These are phyloP conservation scores for Cyclotella kingstonii DNA, from an alignment of 108 stramenopile genomes.

Conservation along the genomic window DNA sequence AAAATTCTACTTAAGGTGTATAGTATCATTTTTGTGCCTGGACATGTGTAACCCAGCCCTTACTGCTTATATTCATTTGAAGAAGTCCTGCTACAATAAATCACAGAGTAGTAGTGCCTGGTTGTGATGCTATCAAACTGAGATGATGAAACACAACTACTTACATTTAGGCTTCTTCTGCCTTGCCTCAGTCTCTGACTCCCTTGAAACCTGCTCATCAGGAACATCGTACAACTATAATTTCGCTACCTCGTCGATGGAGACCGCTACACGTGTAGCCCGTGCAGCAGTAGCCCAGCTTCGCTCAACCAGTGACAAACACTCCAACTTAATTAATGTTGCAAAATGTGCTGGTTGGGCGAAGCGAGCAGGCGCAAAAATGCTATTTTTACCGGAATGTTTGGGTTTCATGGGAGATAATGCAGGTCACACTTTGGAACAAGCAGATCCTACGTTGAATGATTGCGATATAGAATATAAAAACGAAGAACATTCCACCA, in stretches of 20 bases:
- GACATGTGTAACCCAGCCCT: no score
- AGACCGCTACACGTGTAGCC: background rate
- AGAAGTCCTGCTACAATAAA: no score
- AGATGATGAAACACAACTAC: no score
- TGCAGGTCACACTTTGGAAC: conserved; percentile 57
- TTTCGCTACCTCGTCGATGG: conserved; percentile 1
- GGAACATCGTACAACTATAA: no score
- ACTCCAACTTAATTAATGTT: conserved; percentile 59
- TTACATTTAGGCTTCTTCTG: no score
- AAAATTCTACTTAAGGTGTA: no score
- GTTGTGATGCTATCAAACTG: no score
- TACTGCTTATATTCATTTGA: no score
- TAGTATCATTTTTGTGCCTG: no score
- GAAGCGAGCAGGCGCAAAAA: conserved; percentile 46
- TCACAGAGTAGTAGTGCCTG: no score
- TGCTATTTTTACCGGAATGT: conserved; percentile 86
- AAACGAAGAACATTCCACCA: conserved; percentile 6
- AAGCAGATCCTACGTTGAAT: conserved; percentile 60
- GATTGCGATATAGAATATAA: background rate
- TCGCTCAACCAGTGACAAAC: conserved; percentile 70
- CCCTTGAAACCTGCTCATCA: no score
- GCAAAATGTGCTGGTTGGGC: conserved; percentile 74
- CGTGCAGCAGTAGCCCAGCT: conserved; percentile 75
- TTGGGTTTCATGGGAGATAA: conserved; percentile 80
- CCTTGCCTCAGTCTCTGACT: no score